These are phyloP conservation scores for Lenzites betulinus DNA, from an alignment of 768 basidiomycete species.

Conservation along the genomic window DNA sequence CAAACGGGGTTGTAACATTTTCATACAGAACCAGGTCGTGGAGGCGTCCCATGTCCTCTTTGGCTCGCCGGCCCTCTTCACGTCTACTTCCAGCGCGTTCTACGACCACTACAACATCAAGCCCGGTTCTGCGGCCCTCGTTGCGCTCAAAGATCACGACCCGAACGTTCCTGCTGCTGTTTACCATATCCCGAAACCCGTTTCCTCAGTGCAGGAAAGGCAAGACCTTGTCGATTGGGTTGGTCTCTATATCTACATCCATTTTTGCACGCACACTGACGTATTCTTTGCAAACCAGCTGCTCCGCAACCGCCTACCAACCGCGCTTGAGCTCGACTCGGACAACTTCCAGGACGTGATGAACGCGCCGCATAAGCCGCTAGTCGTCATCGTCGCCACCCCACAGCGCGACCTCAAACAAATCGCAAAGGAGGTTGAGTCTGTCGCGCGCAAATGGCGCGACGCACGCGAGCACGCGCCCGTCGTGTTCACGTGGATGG, in stretches of 20 bases:
- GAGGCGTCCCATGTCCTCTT: conserved; percentile 54
- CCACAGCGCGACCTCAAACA: conserved; percentile 29
- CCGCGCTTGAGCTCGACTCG: conserved; percentile 69
- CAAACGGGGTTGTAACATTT: conserved; percentile 4
- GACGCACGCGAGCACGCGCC: conserved; percentile 39
- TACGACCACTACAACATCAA: conserved; percentile 35
- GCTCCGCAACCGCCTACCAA: conserved; percentile 65
- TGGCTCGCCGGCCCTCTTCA: conserved; percentile 51
- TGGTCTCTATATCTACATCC: background rate
- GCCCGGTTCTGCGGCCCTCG: conserved; percentile 45
- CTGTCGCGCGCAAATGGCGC: conserved; percentile 57
- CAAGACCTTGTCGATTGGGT: conserved; percentile 27
- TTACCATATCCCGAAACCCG: conserved; percentile 30
- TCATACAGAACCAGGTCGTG: conserved; percentile 50
- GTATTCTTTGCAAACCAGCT: conserved; percentile 10
- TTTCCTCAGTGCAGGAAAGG: conserved; percentile 5
- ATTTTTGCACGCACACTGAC: background rate
- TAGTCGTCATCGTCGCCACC: conserved; percentile 75
- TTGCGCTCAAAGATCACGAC: conserved; percentile 68
- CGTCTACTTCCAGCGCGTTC: conserved; percentile 38
- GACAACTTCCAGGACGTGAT: conserved; percentile 85
- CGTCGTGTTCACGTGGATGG: conserved; percentile 90
- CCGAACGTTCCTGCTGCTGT: conserved; percentile 45
- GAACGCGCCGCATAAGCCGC: conserved; percentile 72
- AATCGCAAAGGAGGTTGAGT: conserved; percentile 51